These are phyloP conservation scores for Cercospora citrullina DNA, from an alignment of 2,329 filamentous ascomycete species.

Conservation along the genomic window DNA sequence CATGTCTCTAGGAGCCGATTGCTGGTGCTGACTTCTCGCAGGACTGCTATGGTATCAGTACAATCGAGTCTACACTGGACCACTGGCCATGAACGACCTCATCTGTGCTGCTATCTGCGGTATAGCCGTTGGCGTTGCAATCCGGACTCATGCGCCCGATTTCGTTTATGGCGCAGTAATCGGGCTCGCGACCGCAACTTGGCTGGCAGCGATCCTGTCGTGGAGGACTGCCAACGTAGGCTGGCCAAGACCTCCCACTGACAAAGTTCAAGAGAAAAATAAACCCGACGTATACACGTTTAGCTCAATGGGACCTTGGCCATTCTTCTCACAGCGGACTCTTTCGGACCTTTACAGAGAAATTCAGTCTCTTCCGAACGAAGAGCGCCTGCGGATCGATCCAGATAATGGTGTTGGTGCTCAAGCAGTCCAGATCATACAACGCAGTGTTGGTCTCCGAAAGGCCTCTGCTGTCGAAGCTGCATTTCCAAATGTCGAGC, in stretches of 20 bases:
- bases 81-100: constrained; percentile 51
- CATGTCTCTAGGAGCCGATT: neutral
- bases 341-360: constrained; percentile 7
- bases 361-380: neutral
- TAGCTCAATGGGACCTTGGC: constrained; percentile 6
- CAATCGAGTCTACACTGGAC: constrained; percentile 48
- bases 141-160: constrained; percentile 43
- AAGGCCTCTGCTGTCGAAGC: neutral
- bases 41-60: constrained; percentile 56
- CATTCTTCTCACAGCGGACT: constrained; percentile 13
- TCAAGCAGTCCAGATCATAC: constrained; percentile 1
- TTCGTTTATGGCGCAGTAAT: constrained; percentile 52
- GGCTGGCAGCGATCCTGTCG: constrained; percentile 54
- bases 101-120: constrained; percentile 50
- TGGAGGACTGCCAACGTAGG: constrained; percentile 52
- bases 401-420: neutral
- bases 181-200: constrained; percentile 52
- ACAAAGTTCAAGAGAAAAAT: neutral
- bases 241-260: constrained; percentile 29
- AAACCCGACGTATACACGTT: constrained; percentile 2
- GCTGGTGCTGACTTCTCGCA: neutral
- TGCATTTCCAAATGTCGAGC: constrained; percentile 3
- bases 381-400: neutral
- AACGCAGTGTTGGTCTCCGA: neutral
- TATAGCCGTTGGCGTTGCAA: constrained; percentile 48